Evolutionary conservation across 1,139 yeast genomes (phyloP).

Genomic region (Trichomonascaceae sp.): DNA sequence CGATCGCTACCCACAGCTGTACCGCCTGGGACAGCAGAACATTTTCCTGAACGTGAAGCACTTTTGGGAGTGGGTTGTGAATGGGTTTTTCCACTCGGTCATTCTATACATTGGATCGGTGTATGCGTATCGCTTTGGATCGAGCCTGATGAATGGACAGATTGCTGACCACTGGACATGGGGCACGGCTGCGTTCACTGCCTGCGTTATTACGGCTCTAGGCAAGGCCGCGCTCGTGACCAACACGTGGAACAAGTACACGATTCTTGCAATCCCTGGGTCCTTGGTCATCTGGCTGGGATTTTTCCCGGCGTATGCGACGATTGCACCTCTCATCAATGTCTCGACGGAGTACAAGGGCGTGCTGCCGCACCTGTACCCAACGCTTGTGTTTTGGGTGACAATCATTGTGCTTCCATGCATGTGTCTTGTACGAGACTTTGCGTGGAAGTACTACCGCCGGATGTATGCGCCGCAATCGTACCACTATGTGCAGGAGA

Average conservation of each 20-base stretch:
- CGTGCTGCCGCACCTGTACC: slow-evolving; percentile 60
- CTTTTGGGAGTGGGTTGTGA: slow-evolving; percentile 95
- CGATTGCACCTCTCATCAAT: slow-evolving; percentile 68
- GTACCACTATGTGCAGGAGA: slow-evolving; percentile 92
- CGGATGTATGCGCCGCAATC: slow-evolving; percentile 84
- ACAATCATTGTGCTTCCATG: slow-evolving; percentile 61
- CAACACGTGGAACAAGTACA: slow-evolving; percentile 90
- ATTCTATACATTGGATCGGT: slow-evolving; percentile 64
- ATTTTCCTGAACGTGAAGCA: slow-evolving; percentile 80
- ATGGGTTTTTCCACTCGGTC: slow-evolving; percentile 91
- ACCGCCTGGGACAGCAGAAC: slow-evolving; percentile 79
- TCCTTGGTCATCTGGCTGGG: slow-evolving; percentile 74
- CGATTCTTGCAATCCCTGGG: slow-evolving; percentile 88
- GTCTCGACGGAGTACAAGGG: slow-evolving; percentile 83
- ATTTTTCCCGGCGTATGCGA: slow-evolving; percentile 78
- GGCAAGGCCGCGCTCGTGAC: slow-evolving; percentile 93
- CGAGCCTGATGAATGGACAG: slow-evolving; percentile 52
- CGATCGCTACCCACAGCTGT: slow-evolving; percentile 85
- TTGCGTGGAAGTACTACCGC: slow-evolving; percentile 88
- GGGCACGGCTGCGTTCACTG: slow-evolving; percentile 85
- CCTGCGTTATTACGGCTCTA: slow-evolving; percentile 76
- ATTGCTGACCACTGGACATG: slow-evolving; percentile 89
- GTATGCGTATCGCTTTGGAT: slow-evolving; percentile 57
- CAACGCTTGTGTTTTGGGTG: slow-evolving; percentile 77
- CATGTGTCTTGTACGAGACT: slow-evolving; percentile 72